A percentile compares a stretch with the other conserved stretches of the same genome.
Conservation (phyloP, 352 stramenopile genomes). For the Phytophthora melonis region DNA sequence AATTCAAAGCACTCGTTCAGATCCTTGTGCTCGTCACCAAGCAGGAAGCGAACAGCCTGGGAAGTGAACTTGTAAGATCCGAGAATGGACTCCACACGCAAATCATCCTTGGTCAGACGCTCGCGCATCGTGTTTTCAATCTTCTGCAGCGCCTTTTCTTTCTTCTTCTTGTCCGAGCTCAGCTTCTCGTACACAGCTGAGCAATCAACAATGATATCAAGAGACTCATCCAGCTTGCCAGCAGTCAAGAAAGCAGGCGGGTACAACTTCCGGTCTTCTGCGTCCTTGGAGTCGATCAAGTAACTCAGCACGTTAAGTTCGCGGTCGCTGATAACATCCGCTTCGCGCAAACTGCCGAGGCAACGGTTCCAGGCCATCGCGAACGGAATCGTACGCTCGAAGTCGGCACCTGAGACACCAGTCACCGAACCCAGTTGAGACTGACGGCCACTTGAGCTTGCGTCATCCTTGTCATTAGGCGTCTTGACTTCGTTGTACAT, state of each 20-base stretch:
- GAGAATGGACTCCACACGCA: constrained; percentile 83
- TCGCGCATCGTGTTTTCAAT: constrained; percentile 89
- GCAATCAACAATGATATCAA: constrained; percentile 88
- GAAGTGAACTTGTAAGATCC: constrained; percentile 91
- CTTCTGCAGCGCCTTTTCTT: constrained; percentile 89
- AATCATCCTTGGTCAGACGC: constrained; percentile 84
- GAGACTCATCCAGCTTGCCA: constrained; percentile 87
- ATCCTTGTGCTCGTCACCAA: constrained; percentile 87
- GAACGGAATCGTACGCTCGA: constrained; percentile 88
- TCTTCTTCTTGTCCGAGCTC: constrained; percentile 90
- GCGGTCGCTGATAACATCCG: constrained; percentile 86
- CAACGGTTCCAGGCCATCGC: constrained; percentile 91
- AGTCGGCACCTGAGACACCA: constrained; percentile 80
- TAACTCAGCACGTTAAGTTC: constrained; percentile 90
- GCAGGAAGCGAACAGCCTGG: constrained; percentile 77
- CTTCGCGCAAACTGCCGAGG: constrained; percentile 76
- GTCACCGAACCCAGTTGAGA: constrained; percentile 80
- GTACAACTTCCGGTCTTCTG: constrained; percentile 81
- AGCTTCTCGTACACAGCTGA: constrained; percentile 85
- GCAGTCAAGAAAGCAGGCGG: constrained; percentile 87
- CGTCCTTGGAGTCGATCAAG: constrained; percentile 85
- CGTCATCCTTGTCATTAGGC: constrained; percentile 73
- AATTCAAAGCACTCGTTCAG: constrained; percentile 88
- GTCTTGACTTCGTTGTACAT: constrained; percentile 77
- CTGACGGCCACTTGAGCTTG: constrained; percentile 52